Base-by-base conservation (phyloP, 2,329 filamentous ascomycete species). In the Helicocarpus griseus region DNA sequence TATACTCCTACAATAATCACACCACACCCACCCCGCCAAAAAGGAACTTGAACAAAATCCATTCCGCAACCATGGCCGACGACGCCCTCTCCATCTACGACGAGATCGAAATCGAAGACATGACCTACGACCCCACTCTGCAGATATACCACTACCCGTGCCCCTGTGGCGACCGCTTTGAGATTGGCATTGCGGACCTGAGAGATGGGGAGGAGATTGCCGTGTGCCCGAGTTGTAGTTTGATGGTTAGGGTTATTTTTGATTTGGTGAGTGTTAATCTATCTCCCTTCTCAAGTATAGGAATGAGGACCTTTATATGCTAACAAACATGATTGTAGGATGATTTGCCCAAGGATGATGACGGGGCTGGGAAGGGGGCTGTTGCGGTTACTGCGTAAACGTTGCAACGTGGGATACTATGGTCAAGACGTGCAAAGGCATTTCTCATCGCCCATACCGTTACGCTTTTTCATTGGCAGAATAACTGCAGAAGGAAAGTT, bases 61-160 rank as follows among this genome's bases (percentile, higher is more conserved):
- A 31, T 46, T 21, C 53, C 48, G 49, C 7, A 28, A 72, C 59
- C 52, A 84, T 83, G 81, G 76, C 81, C 33, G 82, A 83, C 65
- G 79, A 85, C 57, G 77, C 80, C 49, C 70, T 85, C 52, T 82
- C 85, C 60, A 87, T 95, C 67, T 97, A 96, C 76, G 91, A 97
- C 65, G 91, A 96, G 71, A 91, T 97, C 70, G 91, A 97, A 69
- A 96, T 97, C 74, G 91, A 97, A 70, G 93, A 98, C 72, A 95
- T 96, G 89, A 93, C 87, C 63, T 96, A 81, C 68, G 89, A 96
- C 69, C 74, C 82, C 44, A 77, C 78, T 3, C 79, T 89, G 38
- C 85, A 95, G 68, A 85, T 95, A 61, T 98, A 95, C 74, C 86
- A 91, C 72, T 95, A 95, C 69, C 93, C 93, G 13, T 98, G 93